Evolutionary conservation across 495 filamentous ascomycete genomes (phyloP), one percentile per base, ranked within the genome.

Genomic region (Podospora fimiseda): DNA sequence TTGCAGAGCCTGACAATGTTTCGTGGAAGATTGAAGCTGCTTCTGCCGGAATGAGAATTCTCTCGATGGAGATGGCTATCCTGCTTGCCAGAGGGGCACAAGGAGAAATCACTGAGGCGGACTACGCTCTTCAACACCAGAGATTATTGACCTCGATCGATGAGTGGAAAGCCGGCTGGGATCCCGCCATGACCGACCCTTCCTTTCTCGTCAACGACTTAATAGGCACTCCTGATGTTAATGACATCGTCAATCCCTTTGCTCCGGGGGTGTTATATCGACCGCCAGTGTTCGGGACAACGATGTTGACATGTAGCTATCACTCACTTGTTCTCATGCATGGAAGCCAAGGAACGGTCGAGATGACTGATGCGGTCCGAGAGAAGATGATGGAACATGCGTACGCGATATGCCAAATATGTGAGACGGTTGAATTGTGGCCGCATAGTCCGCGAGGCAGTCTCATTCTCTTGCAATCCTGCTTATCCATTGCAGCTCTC

Each of bases 321-420:
- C 83, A 87, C 54, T 83, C 83, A 21, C 80, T 92, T 13, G 76
- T 85, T 8, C 70, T 92, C 43, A 89, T 93, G 86, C 89, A 86
- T 67, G 84, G 80, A 46, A 85, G 87, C 58, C 87, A 91, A 57
- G 75, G 83, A 11, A 74, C 82, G 27, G 67, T 75, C 40, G 68
- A 74, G 9, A 59, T 81, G 36, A 66, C 73, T 19, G 74, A 75
- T 40, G 75, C 79, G 33, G 70, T 76, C 0, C 65, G 74, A 19
- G 64, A 71, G 18, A 81, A 83, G 22, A 53, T 94, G 45, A 69
- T 66, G 21, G 61, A 69, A 14, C 76, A 86, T 39, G 86, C 90
- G 1, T 74, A 86, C 50, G 78, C 81, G 30, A 85, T 83, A 52
- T 89, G 83, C 61, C 82, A 87, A 57, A 72, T 91, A 54, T 87